Percentiles rank a stretch among this genome's conserved stretches.
These are phyloP conservation scores for Durio zibethinus DNA, from an alignment of 345 rosid species.

Conservation along the genomic window DNA sequence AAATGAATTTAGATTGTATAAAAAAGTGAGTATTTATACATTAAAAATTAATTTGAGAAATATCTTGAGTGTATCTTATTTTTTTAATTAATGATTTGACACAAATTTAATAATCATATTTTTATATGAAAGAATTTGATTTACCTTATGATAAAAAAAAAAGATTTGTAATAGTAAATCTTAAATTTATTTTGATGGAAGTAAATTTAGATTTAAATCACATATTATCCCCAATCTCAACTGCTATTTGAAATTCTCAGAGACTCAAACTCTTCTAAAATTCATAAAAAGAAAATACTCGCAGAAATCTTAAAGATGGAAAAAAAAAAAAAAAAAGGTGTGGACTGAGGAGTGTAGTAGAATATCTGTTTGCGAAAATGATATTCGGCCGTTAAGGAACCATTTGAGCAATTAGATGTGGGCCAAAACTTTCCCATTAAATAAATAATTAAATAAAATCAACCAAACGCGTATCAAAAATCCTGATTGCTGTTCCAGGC, in stretches of 20 bases:
- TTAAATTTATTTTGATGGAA: no score
- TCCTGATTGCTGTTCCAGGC: background rate
- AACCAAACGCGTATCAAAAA: slow-evolving; percentile 15
- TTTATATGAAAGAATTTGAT: background rate
- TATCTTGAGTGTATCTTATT: no score
- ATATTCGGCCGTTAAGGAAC: slow-evolving; percentile 3
- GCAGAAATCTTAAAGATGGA: background rate
- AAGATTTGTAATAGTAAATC: no score
- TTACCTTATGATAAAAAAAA: no score
- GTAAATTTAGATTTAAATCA: background rate
- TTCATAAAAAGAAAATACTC: no score
- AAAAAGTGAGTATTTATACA: no score
- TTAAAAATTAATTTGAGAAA: no score
- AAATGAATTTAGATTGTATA: no score
- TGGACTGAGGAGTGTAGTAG: background rate
- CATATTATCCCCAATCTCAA: background rate
- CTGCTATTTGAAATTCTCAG: no score
- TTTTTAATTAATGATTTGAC: background rate
- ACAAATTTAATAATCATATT: background rate
- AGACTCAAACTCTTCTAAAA: background rate
- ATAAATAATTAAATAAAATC: no score
- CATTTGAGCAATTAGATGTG: slow-evolving; percentile 11
- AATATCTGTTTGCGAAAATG: background rate
- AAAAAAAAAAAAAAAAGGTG: background rate
- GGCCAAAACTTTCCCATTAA: background rate